Evolutionary conservation across 441 rosid species (phyloP).

Genomic region (Melastoma candidum): DNA sequence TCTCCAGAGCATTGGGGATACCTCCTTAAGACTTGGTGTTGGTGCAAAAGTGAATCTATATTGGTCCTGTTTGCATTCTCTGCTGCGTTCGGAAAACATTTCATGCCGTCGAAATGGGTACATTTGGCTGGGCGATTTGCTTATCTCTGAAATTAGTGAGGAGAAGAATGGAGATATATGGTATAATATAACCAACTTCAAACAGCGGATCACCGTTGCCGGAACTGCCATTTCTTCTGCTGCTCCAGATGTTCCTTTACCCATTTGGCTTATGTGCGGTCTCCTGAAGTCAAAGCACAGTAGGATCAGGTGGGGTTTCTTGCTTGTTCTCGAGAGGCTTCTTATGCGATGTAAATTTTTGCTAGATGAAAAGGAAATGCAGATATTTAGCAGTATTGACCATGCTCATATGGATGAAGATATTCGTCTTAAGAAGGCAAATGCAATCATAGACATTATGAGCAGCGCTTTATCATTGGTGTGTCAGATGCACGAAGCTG

Average conservation of each 20-base stretch:
- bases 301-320: slow-evolving; percentile 78
- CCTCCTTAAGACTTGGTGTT: slow-evolving; percentile 32
- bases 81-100: slow-evolving; percentile 87
- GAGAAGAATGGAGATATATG: slow-evolving; percentile 53
- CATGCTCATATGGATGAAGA: slow-evolving; percentile 33
- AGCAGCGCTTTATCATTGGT: slow-evolving; percentile 89
- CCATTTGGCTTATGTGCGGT: slow-evolving; percentile 84
- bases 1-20: slow-evolving; percentile 40
- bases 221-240: slow-evolving; percentile 53
- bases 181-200: slow-evolving; percentile 68
- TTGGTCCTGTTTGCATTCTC: slow-evolving; percentile 95
- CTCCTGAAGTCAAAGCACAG: slow-evolving; percentile 83
- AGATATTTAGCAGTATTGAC: slow-evolving; percentile 35
- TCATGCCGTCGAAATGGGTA: slow-evolving; percentile 84
- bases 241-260: slow-evolving; percentile 74
- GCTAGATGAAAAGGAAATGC: slow-evolving; percentile 83
- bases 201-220: slow-evolving; percentile 53
- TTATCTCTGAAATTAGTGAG: slow-evolving; percentile 82
- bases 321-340: slow-evolving; percentile 86
- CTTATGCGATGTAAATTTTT: slow-evolving; percentile 91
- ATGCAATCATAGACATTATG: slow-evolving; percentile 92
- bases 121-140: slow-evolving; percentile 93
- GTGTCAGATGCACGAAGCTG: slow-evolving; percentile 85
- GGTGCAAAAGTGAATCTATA: slow-evolving; percentile 52
- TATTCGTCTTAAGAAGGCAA: slow-evolving; percentile 82